These are phyloP conservation scores for Cystobasidium pallidum DNA, from an alignment of 1,284 basidiomycete species.

Conservation along the genomic window DNA sequence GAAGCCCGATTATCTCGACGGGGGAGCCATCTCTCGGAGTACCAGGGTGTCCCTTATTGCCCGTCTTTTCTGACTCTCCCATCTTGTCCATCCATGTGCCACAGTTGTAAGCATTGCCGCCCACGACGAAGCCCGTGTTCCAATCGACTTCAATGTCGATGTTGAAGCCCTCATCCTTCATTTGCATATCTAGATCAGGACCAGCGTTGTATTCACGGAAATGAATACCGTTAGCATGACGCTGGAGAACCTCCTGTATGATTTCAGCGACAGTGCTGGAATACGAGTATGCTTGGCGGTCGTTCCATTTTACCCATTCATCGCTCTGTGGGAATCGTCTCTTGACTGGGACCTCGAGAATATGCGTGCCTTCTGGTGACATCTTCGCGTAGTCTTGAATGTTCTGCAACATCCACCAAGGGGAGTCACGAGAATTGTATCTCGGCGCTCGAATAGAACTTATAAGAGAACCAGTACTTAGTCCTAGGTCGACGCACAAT, in stretches of 20 bases:
- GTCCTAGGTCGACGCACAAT: not conserved
- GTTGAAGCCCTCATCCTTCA: conserved; percentile 89
- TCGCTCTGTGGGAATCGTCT: conserved; percentile 92
- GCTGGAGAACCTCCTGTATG: conserved; percentile 92
- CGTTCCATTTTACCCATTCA: conserved; percentile 90
- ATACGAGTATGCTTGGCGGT: conserved; percentile 77
- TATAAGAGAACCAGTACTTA: not conserved
- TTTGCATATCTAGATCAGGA: conserved; percentile 91
- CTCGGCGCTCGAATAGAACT: conserved; percentile 57
- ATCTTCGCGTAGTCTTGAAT: conserved; percentile 89
- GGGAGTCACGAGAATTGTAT: conserved; percentile 88
- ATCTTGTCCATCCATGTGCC: conserved; percentile 55
- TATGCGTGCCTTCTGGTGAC: conserved; percentile 79
- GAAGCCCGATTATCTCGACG: conserved; percentile 88
- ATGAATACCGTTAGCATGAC: conserved; percentile 87
- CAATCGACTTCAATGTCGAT: conserved; percentile 93
- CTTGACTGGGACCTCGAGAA: conserved; percentile 80
- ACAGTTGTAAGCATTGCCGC: conserved; percentile 71
- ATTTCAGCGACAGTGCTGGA: conserved; percentile 85
- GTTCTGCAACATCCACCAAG: conserved; percentile 99
- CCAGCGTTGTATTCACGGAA: conserved; percentile 97
- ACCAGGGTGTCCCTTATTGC: conserved; percentile 90
- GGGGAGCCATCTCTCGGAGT: conserved; percentile 95
- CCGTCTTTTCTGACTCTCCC: conserved; percentile 84
- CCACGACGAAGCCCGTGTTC: conserved; percentile 85